phyloP scores from a whole-genome alignment of 2,329 filamentous ascomycete genomes.

The Xylariaceae sp. region DNA sequence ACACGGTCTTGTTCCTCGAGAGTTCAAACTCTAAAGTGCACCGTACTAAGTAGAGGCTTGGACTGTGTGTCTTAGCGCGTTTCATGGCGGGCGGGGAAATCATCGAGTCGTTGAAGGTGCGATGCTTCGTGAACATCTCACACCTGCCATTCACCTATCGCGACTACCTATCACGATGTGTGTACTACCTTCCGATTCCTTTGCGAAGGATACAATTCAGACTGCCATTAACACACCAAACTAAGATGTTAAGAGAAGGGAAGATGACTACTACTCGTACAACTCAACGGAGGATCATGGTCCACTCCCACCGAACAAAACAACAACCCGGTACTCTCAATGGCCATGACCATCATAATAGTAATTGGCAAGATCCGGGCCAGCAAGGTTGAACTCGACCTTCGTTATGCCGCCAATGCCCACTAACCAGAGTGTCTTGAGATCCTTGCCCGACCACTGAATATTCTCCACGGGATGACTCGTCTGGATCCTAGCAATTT shows the following conservation, averaged over 20 bases:
- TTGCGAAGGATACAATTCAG: no score
- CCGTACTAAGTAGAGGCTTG: no score
- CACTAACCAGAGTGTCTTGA: slow-evolving; percentile 11
- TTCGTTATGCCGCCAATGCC: slow-evolving; percentile 7
- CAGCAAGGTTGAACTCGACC: slow-evolving; percentile 8
- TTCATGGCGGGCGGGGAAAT: no score
- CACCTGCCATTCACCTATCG: no score
- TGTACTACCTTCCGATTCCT: no score
- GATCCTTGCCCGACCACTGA: slow-evolving; percentile 37
- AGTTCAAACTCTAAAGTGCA: no score
- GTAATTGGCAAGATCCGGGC: slow-evolving; percentile 5
- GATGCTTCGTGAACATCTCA: no score
- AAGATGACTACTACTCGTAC: not conserved
- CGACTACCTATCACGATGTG: no score
- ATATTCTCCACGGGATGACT: slow-evolving; percentile 42
- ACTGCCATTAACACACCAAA: not conserved
- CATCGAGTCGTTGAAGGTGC: no score
- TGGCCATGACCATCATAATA: not conserved
- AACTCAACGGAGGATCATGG: not conserved
- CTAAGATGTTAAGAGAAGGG: not conserved
- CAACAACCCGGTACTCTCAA: not conserved
- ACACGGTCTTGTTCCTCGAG: no score
- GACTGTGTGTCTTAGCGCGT: no score
- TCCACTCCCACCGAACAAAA: not conserved
- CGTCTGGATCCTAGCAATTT: slow-evolving; percentile 38